phyloP scores from a whole-genome alignment of 768 basidiomycete genomes.

The Boletus bicolor region DNA sequence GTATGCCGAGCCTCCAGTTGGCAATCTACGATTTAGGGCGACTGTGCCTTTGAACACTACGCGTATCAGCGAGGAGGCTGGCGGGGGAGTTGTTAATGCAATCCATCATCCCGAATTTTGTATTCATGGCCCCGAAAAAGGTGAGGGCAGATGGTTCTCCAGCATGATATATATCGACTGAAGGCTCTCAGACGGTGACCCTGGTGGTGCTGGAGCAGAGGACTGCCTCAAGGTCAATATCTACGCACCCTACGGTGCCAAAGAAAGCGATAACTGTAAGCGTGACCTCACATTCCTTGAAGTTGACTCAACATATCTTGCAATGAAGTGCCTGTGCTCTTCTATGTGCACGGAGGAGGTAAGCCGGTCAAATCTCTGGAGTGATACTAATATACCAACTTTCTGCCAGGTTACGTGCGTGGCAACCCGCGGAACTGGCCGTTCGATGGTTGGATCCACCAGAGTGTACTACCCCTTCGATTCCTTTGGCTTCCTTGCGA shows the following conservation, averaged over 20 bases:
- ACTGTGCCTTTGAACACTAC: constrained; percentile 50
- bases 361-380: background rate
- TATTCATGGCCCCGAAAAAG: constrained; percentile 53
- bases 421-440: constrained; percentile 67
- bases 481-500: constrained; percentile 59
- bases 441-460: constrained; percentile 62
- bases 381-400: background rate
- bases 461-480: constrained; percentile 64
- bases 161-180: background rate
- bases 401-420: constrained; percentile 45
- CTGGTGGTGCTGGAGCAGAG: constrained; percentile 63
- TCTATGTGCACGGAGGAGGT: constrained; percentile 43
- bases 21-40: constrained; percentile 42
- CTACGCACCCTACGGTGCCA: constrained; percentile 51
- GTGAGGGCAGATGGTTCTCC: constrained; percentile 24
- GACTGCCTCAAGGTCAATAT: constrained; percentile 69
- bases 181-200: constrained; percentile 42
- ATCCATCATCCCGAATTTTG: constrained; percentile 55
- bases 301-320: background rate
- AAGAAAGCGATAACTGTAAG: constrained; percentile 46
- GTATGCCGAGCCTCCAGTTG: constrained; percentile 43
- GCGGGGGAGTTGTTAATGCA: constrained; percentile 46
- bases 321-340: constrained; percentile 35
- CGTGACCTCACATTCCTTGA: background rate
- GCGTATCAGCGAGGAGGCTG: constrained; percentile 36